Evolutionary conservation across 345 rosid genomes (phyloP).

Genomic region (Eucalyptus regnans): DNA sequence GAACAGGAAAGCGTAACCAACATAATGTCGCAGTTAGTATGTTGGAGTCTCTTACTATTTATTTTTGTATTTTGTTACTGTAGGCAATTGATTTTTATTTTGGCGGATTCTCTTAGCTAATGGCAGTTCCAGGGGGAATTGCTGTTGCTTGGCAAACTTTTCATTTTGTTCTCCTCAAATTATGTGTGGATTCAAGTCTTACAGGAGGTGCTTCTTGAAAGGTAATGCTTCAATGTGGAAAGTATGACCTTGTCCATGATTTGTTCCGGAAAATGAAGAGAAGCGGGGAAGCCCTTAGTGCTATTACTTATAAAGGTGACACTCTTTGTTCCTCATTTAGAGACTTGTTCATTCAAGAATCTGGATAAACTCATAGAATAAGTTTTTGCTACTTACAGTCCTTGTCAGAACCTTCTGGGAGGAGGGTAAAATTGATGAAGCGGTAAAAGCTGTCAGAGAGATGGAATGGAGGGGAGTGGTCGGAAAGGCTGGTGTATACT

Average conservation of each 20-base stretch:
- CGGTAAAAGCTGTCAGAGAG: conserved; percentile 69
- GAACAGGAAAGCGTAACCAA: neutral
- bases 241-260: conserved; percentile 65
- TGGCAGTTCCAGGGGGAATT: neutral
- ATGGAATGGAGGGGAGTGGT: conserved; percentile 89
- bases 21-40: neutral
- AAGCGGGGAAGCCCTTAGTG: conserved; percentile 62
- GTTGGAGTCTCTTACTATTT: neutral
- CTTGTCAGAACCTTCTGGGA: conserved; percentile 80
- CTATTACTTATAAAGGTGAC: conserved; percentile 75
- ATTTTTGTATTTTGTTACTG: neutral
- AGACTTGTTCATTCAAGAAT: neutral
- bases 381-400: conserved; percentile 29
- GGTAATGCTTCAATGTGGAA: conserved; percentile 91
- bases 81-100: neutral
- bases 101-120: neutral
- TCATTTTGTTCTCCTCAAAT: neutral
- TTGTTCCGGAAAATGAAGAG: conserved; percentile 64
- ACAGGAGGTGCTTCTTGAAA: conserved; percentile 49
- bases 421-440: conserved; percentile 70
- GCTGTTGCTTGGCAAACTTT: neutral
- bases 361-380: neutral
- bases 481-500: conserved; percentile 74
- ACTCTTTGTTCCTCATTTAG: neutral
- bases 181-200: conserved; percentile 29